Conservation (phyloP, 805 yeast genomes). For the Yamadazyma endophytica region DNA sequence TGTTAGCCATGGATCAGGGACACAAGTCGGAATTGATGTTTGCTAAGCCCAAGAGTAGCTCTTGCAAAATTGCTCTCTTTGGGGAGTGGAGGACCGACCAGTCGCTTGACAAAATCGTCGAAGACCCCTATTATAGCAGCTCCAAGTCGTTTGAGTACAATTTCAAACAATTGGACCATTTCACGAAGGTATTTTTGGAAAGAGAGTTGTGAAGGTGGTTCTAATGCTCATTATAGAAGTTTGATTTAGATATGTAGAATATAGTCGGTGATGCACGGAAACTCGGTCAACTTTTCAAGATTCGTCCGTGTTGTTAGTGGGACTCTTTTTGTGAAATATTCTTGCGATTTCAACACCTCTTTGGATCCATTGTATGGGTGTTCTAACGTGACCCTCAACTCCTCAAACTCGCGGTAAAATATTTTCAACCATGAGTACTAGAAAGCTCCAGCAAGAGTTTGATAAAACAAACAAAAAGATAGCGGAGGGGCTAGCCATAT, state of each 20-base stretch:
- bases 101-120: slow-evolving; percentile 54
- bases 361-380: too few species aligned
- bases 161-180: slow-evolving; percentile 70
- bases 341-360: too few species aligned
- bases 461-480: slow-evolving; percentile 91
- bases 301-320: too few species aligned
- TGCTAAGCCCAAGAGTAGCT: slow-evolving; percentile 48
- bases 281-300: too few species aligned
- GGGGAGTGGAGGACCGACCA: slow-evolving; percentile 73
- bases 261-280: too few species aligned
- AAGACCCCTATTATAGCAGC: slow-evolving; percentile 94
- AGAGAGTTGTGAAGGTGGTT: too few species aligned
- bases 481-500: slow-evolving; percentile 82
- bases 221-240: too few species aligned
- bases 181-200: slow-evolving; percentile 65
- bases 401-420: too few species aligned
- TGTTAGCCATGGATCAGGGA: slow-evolving; percentile 68
- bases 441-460: slow-evolving; percentile 64
- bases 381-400: too few species aligned
- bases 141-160: slow-evolving; percentile 75
- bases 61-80: slow-evolving; percentile 56
- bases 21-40: slow-evolving; percentile 49
- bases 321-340: too few species aligned
- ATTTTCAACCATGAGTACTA: slow-evolving; percentile 29
- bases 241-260: too few species aligned